A percentile compares a stretch with the other conserved stretches of the same genome.
phyloP scores from a whole-genome alignment of 2,329 filamentous ascomycete genomes.

The Penicillium sp. region DNA sequence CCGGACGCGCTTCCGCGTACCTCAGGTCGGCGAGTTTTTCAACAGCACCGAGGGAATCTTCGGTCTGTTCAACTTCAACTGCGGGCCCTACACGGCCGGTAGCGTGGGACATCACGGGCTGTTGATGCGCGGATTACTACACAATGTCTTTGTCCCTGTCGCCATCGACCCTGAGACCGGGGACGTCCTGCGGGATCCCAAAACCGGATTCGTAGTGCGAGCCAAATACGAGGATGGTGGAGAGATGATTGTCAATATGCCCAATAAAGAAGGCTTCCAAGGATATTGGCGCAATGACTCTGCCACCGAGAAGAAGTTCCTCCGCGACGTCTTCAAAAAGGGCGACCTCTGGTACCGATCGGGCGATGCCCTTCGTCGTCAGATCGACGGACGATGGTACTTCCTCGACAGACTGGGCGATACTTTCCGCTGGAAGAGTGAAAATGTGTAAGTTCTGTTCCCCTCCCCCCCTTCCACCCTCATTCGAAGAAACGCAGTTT shows the following conservation, averaged over 20 bases:
- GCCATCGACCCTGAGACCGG: constrained; percentile 63
- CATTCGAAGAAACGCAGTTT: background rate
- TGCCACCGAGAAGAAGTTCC: constrained; percentile 62
- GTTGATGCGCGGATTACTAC: constrained; percentile 49
- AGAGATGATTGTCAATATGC: constrained; percentile 65
- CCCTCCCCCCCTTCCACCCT: too few species aligned
- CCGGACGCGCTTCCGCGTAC: constrained; percentile 48
- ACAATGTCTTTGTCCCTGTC: constrained; percentile 58
- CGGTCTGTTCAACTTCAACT: constrained; percentile 53
- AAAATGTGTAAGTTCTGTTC: constrained; percentile 50
- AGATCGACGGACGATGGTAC: constrained; percentile 60
- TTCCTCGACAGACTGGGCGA: constrained; percentile 67
- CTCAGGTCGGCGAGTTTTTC: constrained; percentile 66
- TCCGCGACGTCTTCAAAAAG: constrained; percentile 58
- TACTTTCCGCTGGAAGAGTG: constrained; percentile 69
- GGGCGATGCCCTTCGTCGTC: constrained; percentile 59
- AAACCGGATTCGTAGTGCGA: constrained; percentile 61
- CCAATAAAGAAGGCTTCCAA: constrained; percentile 53
- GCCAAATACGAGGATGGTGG: constrained; percentile 62
- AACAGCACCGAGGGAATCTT: constrained; percentile 70
- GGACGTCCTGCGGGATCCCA: constrained; percentile 59
- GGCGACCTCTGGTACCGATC: constrained; percentile 65
- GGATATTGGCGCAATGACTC: constrained; percentile 65
- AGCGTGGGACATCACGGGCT: constrained; percentile 67
- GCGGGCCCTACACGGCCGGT: constrained; percentile 57